A percentile compares a stretch with the other conserved stretches of the same genome.
Conservation (phyloP, 78 protist genomes). For the Planoprotostelium fungivorum region DNA sequence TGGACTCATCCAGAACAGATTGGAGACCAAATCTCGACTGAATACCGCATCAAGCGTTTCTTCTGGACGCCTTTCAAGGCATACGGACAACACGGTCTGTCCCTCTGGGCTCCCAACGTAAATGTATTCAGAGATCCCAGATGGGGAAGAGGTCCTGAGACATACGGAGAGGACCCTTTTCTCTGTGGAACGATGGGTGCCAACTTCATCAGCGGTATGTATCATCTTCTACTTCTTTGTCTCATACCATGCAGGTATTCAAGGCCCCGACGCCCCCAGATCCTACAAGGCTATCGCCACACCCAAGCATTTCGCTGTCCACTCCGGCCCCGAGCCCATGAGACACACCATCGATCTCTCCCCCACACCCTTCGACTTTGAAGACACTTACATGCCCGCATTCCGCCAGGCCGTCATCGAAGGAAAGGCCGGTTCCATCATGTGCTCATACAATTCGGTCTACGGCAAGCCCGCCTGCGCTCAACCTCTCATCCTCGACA, state of each 20-base stretch:
- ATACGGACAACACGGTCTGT: neutral
- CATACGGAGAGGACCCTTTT: slow-evolving; percentile 58
- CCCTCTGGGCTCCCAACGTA: slow-evolving; percentile 4
- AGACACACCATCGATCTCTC: slow-evolving; percentile 3
- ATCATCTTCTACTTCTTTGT: too few species aligned
- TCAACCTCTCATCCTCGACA: neutral
- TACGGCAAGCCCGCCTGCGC: slow-evolving; percentile 61
- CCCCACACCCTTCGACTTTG: neutral
- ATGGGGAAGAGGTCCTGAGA: slow-evolving; percentile 66
- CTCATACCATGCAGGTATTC: neutral
- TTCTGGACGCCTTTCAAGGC: neutral
- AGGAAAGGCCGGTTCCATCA: slow-evolving; percentile 26
- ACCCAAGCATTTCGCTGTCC: neutral
- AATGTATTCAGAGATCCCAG: slow-evolving; percentile 6
- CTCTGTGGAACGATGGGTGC: slow-evolving; percentile 9
- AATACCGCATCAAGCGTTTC: neutral
- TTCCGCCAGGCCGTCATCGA: neutral
- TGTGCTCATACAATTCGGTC: slow-evolving; percentile 58
- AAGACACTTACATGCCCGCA: slow-evolving; percentile 36
- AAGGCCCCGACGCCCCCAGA: neutral
- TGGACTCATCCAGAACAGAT: neutral
- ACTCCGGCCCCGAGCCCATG: neutral
- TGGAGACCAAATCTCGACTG: neutral
- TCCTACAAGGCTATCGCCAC: neutral
- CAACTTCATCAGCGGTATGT: neutral